Percentiles rank a stretch among this genome's conserved stretches.
Conservation (phyloP, 2,329 filamentous ascomycete genomes). For the Purpureocillium takamizusanense region DNA sequence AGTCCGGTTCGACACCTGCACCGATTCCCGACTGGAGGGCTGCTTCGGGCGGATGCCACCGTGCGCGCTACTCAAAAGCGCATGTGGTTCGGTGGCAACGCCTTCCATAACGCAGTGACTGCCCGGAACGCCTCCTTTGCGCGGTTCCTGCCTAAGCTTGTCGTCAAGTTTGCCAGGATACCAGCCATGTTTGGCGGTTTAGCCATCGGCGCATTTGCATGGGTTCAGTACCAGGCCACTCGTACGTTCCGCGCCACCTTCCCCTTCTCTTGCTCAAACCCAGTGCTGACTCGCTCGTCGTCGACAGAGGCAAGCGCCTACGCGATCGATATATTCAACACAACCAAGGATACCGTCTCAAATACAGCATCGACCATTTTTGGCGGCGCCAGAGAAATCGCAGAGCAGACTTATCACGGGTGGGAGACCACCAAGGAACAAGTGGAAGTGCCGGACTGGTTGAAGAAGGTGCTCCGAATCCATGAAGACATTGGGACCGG, state of each 20-base stretch:
- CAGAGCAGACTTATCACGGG: constrained; percentile 68
- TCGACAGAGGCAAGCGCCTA: constrained; percentile 38
- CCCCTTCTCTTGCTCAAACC: neutral
- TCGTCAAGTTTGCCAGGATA: constrained; percentile 79
- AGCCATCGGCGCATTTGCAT: constrained; percentile 78
- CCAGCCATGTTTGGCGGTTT: constrained; percentile 89
- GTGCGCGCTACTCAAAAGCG: constrained; percentile 52
- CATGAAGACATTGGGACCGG: constrained; percentile 51
- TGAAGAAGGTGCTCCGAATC: constrained; percentile 60
- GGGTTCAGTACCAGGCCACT: constrained; percentile 91
- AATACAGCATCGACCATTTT: constrained; percentile 62
- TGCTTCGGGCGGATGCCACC: constrained; percentile 57
- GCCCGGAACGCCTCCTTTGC: constrained; percentile 56
- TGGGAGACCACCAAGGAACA: constrained; percentile 80
- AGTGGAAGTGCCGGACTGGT: constrained; percentile 63
- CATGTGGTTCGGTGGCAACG: constrained; percentile 71
- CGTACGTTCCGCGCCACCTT: constrained; percentile 45
- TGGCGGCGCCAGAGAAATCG: constrained; percentile 63
- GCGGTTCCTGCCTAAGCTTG: constrained; percentile 69
- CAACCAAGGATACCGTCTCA: constrained; percentile 62
- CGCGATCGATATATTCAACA: constrained; percentile 57
- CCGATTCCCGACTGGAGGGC: constrained; percentile 57
- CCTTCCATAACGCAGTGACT: constrained; percentile 71
- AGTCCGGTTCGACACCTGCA: constrained; percentile 55
- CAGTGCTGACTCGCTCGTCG: constrained; percentile 13